Percentiles rank a stretch among this genome's conserved stretches.
phyloP scores from a whole-genome alignment of 1,139 yeast species.

The Nakaseomyces uthaithaninus region DNA sequence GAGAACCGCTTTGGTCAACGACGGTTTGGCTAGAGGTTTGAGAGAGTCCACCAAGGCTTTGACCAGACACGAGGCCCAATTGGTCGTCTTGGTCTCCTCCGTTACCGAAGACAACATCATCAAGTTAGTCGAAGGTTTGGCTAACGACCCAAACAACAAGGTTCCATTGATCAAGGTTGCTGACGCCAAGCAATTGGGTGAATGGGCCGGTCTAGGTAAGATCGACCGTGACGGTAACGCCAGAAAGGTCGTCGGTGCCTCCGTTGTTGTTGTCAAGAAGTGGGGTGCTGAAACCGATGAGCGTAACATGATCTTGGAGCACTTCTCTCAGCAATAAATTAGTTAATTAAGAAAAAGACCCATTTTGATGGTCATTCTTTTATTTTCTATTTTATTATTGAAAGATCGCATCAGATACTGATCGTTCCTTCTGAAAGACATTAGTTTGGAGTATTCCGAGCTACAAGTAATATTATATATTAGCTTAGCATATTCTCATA shows the following conservation, averaged over 20 bases:
- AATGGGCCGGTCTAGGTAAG: slow-evolving; percentile 99
- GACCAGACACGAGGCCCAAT: slow-evolving; percentile 94
- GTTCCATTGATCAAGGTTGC: slow-evolving; percentile 98
- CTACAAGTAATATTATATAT: slow-evolving; percentile 6
- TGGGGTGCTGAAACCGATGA: slow-evolving; percentile 99
- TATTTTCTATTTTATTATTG: slow-evolving; percentile 6
- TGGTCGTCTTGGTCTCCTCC: slow-evolving; percentile 95
- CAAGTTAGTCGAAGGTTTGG: slow-evolving; percentile 97
- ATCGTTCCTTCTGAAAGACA: too few species aligned
- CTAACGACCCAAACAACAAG: slow-evolving; percentile 95
- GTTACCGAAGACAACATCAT: slow-evolving; percentile 97
- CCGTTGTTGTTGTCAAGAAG: slow-evolving; percentile 98
- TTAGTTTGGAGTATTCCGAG: too few species aligned
- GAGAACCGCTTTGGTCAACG: slow-evolving; percentile 97
- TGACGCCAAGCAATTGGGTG: slow-evolving; percentile 99
- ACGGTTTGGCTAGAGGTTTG: slow-evolving; percentile 99
- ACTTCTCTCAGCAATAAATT: slow-evolving; percentile 73
- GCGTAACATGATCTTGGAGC: slow-evolving; percentile 93
- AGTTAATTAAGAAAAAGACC: slow-evolving; percentile 1
- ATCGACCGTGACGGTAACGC: slow-evolving; percentile 99
- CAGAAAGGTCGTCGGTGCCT: slow-evolving; percentile 99
- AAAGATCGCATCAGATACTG: too few species aligned
- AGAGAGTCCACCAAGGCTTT: slow-evolving; percentile 99
- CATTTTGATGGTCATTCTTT: slow-evolving; percentile 4
- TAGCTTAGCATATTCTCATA: slow-evolving; percentile 4